A percentile compares a stretch with the other conserved stretches of the same genome.
Conservation (phyloP, 345 rosid genomes). For the Arabis alpina region DNA sequence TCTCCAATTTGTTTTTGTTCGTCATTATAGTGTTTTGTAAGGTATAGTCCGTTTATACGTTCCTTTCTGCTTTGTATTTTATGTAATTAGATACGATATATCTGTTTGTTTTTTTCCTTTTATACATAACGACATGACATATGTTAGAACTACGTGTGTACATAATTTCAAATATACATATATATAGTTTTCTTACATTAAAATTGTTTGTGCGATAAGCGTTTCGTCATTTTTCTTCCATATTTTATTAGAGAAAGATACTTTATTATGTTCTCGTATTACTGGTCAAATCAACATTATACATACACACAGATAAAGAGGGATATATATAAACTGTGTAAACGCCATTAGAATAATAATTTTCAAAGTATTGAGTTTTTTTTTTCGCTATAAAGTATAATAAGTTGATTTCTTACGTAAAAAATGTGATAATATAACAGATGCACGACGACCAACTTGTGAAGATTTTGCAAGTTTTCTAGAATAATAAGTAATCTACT, state of each 20-base stretch:
- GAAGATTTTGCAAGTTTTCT: slow-evolving; percentile 18
- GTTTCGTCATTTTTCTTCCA: not conserved
- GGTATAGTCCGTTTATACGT: not conserved
- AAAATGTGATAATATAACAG: not conserved
- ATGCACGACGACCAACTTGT: slow-evolving; percentile 14
- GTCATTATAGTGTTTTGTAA: slow-evolving; percentile 27
- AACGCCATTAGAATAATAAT: not conserved
- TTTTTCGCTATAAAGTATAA: not conserved
- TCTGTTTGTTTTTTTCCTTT: not conserved
- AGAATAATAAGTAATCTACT: slow-evolving; percentile 37
- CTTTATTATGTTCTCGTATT: not conserved
- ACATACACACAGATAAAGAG: not conserved
- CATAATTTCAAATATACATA: not conserved
- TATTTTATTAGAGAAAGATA: slow-evolving; percentile 6
- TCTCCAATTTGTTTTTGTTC: slow-evolving; percentile 11
- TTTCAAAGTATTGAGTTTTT: not conserved
- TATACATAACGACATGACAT: slow-evolving; percentile 19
- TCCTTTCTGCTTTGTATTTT: slow-evolving; percentile 16
- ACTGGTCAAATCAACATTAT: not conserved
- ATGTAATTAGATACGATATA: slow-evolving; percentile 30
- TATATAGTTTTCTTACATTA: not conserved
- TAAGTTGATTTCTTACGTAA: slow-evolving; percentile 2
- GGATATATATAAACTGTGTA: not conserved
- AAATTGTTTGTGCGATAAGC: not conserved
- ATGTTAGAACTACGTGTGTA: slow-evolving; percentile 12